Conservation (phyloP, 2,329 filamentous ascomycete genomes). For the Trichoderma gracile region DNA sequence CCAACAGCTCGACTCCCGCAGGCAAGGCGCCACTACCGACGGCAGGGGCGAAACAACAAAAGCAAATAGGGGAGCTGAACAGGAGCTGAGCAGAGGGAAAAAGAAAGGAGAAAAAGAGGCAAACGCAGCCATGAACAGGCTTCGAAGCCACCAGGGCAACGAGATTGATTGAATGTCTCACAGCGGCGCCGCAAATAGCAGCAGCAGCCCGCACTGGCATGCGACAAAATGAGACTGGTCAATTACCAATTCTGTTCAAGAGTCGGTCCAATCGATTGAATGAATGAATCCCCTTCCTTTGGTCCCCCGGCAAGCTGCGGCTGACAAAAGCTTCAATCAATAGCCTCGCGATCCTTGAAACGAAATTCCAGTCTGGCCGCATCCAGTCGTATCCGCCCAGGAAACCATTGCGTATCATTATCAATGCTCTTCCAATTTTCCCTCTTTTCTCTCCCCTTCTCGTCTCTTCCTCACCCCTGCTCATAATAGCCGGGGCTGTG, state of each 20-base stretch:
- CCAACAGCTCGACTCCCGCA: neutral
- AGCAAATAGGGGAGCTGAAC: neutral
- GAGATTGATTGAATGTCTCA: constrained; percentile 17
- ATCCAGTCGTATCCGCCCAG: no score
- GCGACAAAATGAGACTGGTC: neutral
- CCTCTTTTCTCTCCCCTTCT: neutral
- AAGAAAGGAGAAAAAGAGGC: neutral
- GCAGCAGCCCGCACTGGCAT: constrained; percentile 4
- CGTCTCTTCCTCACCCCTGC: neutral
- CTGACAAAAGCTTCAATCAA: neutral
- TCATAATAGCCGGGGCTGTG: neutral
- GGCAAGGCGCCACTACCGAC: constrained; percentile 13
- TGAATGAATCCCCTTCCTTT: no score
- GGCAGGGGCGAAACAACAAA: constrained; percentile 7
- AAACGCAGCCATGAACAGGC: neutral
- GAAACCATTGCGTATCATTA: neutral
- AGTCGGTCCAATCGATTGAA: neutral
- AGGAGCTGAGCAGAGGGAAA: neutral
- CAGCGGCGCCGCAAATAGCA: constrained; percentile 9
- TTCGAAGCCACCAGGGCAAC: constrained; percentile 16
- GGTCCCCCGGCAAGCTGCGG: no score
- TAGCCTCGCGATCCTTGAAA: neutral
- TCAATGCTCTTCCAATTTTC: neutral
- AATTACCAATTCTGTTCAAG: neutral
- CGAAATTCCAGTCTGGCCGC: neutral